Conservation (phyloP, 208 protist genomes). For the Wallacemonas collosoma region DNA sequence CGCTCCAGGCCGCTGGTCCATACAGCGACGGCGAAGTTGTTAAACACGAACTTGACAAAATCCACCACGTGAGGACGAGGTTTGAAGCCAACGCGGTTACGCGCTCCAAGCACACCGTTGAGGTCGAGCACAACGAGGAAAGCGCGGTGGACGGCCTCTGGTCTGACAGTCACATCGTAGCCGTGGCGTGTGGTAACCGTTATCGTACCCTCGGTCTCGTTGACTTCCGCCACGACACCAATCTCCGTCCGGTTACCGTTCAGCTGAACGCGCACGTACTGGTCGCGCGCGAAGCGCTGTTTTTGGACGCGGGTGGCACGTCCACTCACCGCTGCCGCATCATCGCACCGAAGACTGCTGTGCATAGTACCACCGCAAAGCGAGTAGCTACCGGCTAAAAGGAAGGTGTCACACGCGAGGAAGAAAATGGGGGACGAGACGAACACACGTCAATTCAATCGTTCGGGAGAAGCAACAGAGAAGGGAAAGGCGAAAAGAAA, state of each 20-base stretch:
- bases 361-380: background rate
- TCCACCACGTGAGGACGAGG: slow-evolving; percentile 72
- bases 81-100: slow-evolving; percentile 66
- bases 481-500: no score
- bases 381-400: no score
- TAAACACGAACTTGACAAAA: slow-evolving; percentile 86
- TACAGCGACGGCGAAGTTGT: slow-evolving; percentile 89
- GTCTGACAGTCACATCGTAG: slow-evolving; percentile 73
- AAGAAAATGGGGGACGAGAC: no score
- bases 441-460: no score
- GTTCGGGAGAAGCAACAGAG: no score
- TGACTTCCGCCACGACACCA: slow-evolving; percentile 66
- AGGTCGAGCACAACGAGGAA: slow-evolving; percentile 90
- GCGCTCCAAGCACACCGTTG: slow-evolving; percentile 88
- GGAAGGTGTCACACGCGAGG: no score
- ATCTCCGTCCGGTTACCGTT: slow-evolving; percentile 69
- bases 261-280: slow-evolving; percentile 86
- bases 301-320: slow-evolving; percentile 23
- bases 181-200: slow-evolving; percentile 79
- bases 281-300: slow-evolving; percentile 78
- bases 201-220: slow-evolving; percentile 52
- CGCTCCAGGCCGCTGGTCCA: slow-evolving; percentile 90
- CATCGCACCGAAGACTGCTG: slow-evolving; percentile 4
- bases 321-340: background rate
- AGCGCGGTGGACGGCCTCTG: slow-evolving; percentile 61